Evolutionary conservation across 2,329 filamentous ascomycete species (phyloP), one percentile per base, ranked within the genome.

Genomic region (Penicillium sp.): DNA sequence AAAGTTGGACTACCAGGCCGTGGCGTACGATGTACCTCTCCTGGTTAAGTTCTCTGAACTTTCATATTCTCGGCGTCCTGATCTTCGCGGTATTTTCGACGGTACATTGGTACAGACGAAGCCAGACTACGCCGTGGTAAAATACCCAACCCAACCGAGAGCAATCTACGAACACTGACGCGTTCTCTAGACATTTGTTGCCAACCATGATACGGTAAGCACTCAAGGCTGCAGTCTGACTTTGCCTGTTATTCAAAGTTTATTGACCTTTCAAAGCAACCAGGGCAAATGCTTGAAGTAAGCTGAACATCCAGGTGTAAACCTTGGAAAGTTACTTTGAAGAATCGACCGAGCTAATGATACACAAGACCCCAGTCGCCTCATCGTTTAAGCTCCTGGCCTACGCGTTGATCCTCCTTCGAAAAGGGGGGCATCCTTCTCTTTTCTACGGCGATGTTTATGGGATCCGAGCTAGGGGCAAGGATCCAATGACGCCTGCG

Each of bases 361-460:
- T 24, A 23, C 37, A 40, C 12, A 44, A 80, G 58, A 80, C 82
- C 0, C 79, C 79, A 1, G 80, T 89, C 35, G 77, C 81, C 47
- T 74, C 76, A 24, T 84, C 80, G 70, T 87, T 89, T 73, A 88
- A 88, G 66, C 79, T 84, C 0, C 74, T 89, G 13, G 87, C 85
- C 10, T 88, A 89, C 66, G 73, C 84, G 0, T 75, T 89, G 39
- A 88, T 89, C 47, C 78, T 90, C 1, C 79, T 89, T 24, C 78
- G 83, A 10, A 68, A 75, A 43, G 72, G 80, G 29, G 84, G 84
- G 13, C 77, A 81, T 25, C 85, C 85, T 0, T 87, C 82, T 58
- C 72, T 87, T 31, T 89, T 89, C 65, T 88, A 83, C 63, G 83
- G 84, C 23, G 84, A 88, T 61, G 65, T 88, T 0, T 87, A 85